Evolutionary conservation across 169 alveolate species (phyloP), one percentile per base, ranked within the genome.

Genomic region (Condylostoma magnum): DNA sequence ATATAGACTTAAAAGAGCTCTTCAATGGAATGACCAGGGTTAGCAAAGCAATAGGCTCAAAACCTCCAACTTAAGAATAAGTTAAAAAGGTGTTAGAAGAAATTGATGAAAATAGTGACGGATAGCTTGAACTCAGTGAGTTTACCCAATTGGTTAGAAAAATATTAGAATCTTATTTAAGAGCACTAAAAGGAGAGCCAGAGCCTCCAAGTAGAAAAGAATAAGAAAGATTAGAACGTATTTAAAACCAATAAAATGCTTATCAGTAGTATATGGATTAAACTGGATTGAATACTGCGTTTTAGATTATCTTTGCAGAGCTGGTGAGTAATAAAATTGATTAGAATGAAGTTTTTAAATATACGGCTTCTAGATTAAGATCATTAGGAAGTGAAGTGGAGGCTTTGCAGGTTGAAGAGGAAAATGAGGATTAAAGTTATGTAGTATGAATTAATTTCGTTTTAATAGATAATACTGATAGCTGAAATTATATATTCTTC

Each of bases 321-420:
- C 67, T 90, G 6, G 74, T 86, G 22, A 48, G 84, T 3, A 90
- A 90, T 52, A 76, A 90, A 53, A 86, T 90, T 28, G 75, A 78
- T 36, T 84, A 81, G 18, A 91, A 84, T 54, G 79, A 84, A 53
- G 92, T 84, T 30, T 90, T 80, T 73, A 79, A 90, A 22, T 90
- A 90, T 77, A 86, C 94, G 12, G 91, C 95, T 18, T 86, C 84
- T 92, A 72, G 95, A 57, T 76, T 90, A 27, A 71, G 92, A 63
- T 79, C 86, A 68, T 84, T 90, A 33, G 94, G 95, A 25, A 83
- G 80, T 28, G 95, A 90, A 57, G 60, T 90, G 18, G 89, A n/a
- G n/a, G n/a, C n/a, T n/a, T n/a, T n/a, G n/a, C n/a, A n/a, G n/a
- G n/a, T n/a, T n/a, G n/a, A n/a, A n/a, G n/a, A n/a, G n/a, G n/a